Conservation (phyloP, 176 grass and related monocot genomes). For the Phyllostachys edulis region DNA sequence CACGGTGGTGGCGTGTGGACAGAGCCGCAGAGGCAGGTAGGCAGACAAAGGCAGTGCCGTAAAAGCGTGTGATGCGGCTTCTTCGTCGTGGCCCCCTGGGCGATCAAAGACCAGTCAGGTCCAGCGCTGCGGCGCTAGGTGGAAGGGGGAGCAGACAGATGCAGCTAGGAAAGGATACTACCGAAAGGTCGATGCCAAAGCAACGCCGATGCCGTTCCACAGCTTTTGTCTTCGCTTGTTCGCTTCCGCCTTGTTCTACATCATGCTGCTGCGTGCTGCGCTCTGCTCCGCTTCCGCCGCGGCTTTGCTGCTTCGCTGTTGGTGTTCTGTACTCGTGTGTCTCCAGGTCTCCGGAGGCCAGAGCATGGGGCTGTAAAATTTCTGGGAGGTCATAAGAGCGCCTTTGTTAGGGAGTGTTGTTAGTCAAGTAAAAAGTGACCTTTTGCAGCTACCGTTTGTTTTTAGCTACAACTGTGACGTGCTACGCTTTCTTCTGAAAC, state of each 20-base stretch:
- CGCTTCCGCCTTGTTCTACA: background rate
- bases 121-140: background rate
- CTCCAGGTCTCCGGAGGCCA: background rate
- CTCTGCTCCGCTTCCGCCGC: background rate
- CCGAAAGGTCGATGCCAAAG: slow-evolving; percentile 23
- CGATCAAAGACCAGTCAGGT: background rate
- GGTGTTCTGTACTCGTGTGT: background rate
- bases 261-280: background rate
- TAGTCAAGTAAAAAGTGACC: no score
- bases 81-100: background rate
- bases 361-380: background rate
- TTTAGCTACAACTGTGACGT: no score
- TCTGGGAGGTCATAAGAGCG: background rate
- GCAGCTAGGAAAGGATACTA: background rate
- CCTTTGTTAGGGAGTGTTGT: no score
- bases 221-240: background rate
- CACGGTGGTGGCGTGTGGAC: background rate
- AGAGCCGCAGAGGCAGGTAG: background rate
- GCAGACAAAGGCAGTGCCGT: background rate
- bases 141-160: no score
- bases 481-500: background rate
- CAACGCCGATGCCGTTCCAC: background rate
- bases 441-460: background rate
- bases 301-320: background rate
- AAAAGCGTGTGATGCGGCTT: background rate